Evolutionary conservation across 306 rosid genomes (phyloP).

Genomic region (Cucurbita moschata): DNA sequence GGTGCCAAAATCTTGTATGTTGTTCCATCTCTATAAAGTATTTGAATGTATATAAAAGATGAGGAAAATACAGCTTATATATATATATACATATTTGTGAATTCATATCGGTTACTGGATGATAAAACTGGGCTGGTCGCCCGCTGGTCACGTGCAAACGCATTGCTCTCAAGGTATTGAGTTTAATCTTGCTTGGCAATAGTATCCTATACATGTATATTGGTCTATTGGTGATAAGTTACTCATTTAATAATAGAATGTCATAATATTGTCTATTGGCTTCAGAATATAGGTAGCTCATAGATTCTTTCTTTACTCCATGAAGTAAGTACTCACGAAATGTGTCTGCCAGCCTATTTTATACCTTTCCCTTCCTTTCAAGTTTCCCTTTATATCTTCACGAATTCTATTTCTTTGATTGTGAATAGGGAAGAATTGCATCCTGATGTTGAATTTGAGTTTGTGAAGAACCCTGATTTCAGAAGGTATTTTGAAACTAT

Average conservation of each 20-base stretch:
- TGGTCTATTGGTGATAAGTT: neutral
- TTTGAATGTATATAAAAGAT: no score
- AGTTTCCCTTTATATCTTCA: slow-evolving; percentile 17
- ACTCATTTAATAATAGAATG: neutral
- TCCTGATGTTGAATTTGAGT: slow-evolving; percentile 21
- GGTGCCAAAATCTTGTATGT: neutral
- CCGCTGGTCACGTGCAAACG: neutral
- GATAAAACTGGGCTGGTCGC: neutral
- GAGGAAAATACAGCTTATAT: neutral
- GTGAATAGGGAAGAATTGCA: slow-evolving; percentile 11
- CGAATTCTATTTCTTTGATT: slow-evolving; percentile 23
- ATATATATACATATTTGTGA: neutral
- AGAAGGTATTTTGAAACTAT: slow-evolving; percentile 15
- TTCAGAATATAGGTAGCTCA: slow-evolving; percentile 15
- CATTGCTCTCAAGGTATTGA: neutral
- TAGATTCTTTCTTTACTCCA: slow-evolving; percentile 5
- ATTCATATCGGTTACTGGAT: neutral
- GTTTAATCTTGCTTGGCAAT: neutral
- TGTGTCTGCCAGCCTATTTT: slow-evolving; percentile 3
- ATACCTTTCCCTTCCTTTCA: slow-evolving; percentile 20
- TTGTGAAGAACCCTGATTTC: slow-evolving; percentile 16
- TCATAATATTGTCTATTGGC: slow-evolving; percentile 4
- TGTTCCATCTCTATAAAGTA: neutral
- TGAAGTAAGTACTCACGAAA: slow-evolving; percentile 3
- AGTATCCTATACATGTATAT: neutral